phyloP scores from a whole-genome alignment of 805 yeast species.

The Yamadazyma endophytica region DNA sequence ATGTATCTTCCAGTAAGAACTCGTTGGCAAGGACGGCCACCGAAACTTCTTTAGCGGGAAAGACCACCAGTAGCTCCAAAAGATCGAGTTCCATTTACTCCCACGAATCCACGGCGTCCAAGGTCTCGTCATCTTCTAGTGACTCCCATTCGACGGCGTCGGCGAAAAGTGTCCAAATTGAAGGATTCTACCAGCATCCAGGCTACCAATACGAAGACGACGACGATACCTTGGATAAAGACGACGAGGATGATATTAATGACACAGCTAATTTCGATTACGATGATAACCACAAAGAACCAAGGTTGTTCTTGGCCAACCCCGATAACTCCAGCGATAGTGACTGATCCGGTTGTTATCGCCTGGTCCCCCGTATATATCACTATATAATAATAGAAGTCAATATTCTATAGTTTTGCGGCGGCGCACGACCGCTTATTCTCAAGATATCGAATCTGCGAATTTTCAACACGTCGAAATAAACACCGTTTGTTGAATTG shows the following conservation, averaged over 20 bases:
- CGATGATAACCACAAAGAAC: conserved; percentile 34
- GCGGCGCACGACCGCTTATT: conserved; percentile 1
- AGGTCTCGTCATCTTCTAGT: no score
- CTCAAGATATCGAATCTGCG: conserved; percentile 1
- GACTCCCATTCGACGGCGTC: conserved; percentile 13
- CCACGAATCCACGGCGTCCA: no score
- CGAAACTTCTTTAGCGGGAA: conserved; percentile 7
- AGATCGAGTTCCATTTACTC: conserved; percentile 14
- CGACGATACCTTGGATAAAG: conserved; percentile 14
- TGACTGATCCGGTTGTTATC: conserved; percentile 16
- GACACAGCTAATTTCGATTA: conserved; percentile 21
- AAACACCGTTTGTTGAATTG: no score
- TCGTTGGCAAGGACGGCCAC: conserved; percentile 32
- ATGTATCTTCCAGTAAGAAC: conserved; percentile 18
- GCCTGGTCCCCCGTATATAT: background rate
- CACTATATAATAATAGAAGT: no score
- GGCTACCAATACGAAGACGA: conserved; percentile 28
- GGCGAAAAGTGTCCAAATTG: conserved; percentile 10
- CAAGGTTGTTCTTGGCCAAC: conserved; percentile 52
- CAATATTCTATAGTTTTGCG: background rate
- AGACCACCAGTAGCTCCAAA: conserved; percentile 12
- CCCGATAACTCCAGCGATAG: conserved; percentile 48
- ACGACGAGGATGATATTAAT: conserved; percentile 7
- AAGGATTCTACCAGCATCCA: conserved; percentile 40
- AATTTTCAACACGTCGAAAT: conserved; percentile 16